Evolutionary conservation across 2,329 filamentous ascomycete species (phyloP).

Genomic region (Myriangium duriaei): DNA sequence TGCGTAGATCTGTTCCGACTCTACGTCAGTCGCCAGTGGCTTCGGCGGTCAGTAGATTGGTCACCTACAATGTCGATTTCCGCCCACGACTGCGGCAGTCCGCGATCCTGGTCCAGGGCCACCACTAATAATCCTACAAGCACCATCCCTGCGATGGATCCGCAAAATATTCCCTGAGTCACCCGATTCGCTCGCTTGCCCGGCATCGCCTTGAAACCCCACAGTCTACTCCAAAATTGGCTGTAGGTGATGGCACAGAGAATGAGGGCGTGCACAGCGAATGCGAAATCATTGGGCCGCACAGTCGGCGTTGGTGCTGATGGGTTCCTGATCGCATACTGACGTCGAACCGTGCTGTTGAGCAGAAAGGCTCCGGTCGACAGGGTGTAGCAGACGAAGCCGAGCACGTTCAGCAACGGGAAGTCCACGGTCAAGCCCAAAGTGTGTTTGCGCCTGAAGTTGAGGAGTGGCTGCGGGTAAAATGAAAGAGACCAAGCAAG

Average conservation of each 20-base stretch:
- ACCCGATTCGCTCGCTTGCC: slow-evolving; percentile 45
- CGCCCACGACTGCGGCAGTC: slow-evolving; percentile 41
- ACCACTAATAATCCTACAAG: slow-evolving; percentile 37
- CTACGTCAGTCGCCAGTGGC: slow-evolving; percentile 12
- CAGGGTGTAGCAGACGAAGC: slow-evolving; percentile 62
- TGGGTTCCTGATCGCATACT: slow-evolving; percentile 74
- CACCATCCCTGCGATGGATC: slow-evolving; percentile 46
- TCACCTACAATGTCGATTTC: slow-evolving; percentile 53
- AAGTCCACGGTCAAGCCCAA: slow-evolving; percentile 81
- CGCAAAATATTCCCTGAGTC: slow-evolving; percentile 58
- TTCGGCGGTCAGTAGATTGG: too few species aligned
- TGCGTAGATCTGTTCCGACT: slow-evolving; percentile 44
- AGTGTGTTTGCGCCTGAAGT: slow-evolving; percentile 64
- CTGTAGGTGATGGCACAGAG: slow-evolving; percentile 61
- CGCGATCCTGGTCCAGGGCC: slow-evolving; percentile 29
- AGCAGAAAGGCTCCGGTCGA: slow-evolving; percentile 68
- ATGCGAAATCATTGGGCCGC: slow-evolving; percentile 77
- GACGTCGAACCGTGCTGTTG: slow-evolving; percentile 60
- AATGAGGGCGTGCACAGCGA: slow-evolving; percentile 68
- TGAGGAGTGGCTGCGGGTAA: slow-evolving; percentile 80
- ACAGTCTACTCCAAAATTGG: slow-evolving; percentile 60
- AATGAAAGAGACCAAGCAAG: slow-evolving; percentile 64
- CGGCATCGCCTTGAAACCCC: slow-evolving; percentile 53
- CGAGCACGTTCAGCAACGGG: slow-evolving; percentile 59
- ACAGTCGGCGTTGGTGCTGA: slow-evolving; percentile 67